Evolutionary conservation across 345 rosid genomes (phyloP), one percentile per base, ranked within the genome.

Genomic region (Kernera saxatilis): DNA sequence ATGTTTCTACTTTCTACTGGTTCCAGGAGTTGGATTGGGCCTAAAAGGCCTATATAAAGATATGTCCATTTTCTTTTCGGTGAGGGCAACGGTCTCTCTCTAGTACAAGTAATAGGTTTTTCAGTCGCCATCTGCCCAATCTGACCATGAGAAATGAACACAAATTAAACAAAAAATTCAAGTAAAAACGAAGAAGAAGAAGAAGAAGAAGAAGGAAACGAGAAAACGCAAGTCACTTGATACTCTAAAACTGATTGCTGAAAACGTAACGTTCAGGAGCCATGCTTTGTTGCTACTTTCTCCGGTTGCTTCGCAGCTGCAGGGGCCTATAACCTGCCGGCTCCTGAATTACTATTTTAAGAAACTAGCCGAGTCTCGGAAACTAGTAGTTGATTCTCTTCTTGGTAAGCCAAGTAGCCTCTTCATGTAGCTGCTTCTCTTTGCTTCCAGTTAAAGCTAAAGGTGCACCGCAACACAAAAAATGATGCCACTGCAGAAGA

Each of bases 131-230:
- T n/a, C n/a, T n/a, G n/a, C n/a, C n/a, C n/a, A n/a, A n/a, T n/a
- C n/a, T n/a, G n/a, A n/a, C n/a, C n/a, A n/a, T n/a, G n/a, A n/a
- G n/a, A n/a, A n/a, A n/a, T n/a, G n/a, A n/a, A n/a, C n/a, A n/a
- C n/a, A n/a, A n/a, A n/a, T n/a, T n/a, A n/a, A n/a, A n/a, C n/a
- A n/a, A n/a, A n/a, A n/a, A n/a, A n/a, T n/a, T n/a, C n/a, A n/a
- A n/a, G n/a, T n/a, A n/a, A n/a, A n/a, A n/a, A n/a, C n/a, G n/a
- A n/a, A n/a, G n/a, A n/a, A n/a, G 3, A 45, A 4, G 2, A 63
- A n/a, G n/a, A n/a, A n/a, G n/a, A n/a, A n/a, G n/a, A n/a, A 58
- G 96, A 92, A 82, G 64, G 93, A 92, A 82, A 88, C 93, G 21
- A 85, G 43, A 77, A 88, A 76, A 80, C 51, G 78, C 77, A 87